Conservation (phyloP, 371 early-diverging fungal genomes). For the Dichotomocladium elegans region DNA sequence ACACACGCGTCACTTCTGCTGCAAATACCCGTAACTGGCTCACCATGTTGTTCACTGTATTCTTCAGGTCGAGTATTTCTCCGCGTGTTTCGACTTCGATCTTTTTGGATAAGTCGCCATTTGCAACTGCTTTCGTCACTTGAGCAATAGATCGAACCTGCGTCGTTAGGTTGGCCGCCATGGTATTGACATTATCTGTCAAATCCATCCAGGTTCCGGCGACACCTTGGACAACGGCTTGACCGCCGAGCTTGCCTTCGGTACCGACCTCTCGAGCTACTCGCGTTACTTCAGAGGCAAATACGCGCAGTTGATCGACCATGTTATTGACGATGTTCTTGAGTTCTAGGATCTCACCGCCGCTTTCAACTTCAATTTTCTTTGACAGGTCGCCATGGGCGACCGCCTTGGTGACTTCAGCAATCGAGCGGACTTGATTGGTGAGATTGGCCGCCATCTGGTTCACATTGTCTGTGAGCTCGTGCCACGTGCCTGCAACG, state of each 20-base stretch:
- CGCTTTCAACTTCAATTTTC: constrained; percentile 27
- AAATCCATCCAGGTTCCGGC: constrained; percentile 55
- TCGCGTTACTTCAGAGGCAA: too few species aligned
- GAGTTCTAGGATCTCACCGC: constrained; percentile 36
- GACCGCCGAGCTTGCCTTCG: too few species aligned
- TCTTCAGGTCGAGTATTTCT: constrained; percentile 24
- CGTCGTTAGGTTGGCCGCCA: too few species aligned
- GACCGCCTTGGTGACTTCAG: constrained; percentile 32
- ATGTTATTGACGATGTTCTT: constrained; percentile 39
- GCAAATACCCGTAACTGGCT: constrained; percentile 12
- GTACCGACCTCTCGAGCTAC: too few species aligned
- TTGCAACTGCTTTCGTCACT: too few species aligned
- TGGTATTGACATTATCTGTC: constrained; percentile 49
- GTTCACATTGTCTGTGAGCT: constrained; percentile 38
- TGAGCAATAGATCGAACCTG: too few species aligned
- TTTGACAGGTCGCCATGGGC: constrained; percentile 47
- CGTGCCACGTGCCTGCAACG: constrained; percentile 30
- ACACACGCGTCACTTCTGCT: too few species aligned
- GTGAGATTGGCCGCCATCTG: constrained; percentile 28
- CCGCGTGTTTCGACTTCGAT: too few species aligned
- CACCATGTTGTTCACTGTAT: constrained; percentile 25
- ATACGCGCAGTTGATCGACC: too few species aligned
- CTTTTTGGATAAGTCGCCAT: too few species aligned
- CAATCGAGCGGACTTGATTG: constrained; percentile 22
- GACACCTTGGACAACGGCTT: too few species aligned